These are phyloP conservation scores for Trichoderma virens DNA, from an alignment of 495 filamentous ascomycete genomes.

Conservation along the genomic window DNA sequence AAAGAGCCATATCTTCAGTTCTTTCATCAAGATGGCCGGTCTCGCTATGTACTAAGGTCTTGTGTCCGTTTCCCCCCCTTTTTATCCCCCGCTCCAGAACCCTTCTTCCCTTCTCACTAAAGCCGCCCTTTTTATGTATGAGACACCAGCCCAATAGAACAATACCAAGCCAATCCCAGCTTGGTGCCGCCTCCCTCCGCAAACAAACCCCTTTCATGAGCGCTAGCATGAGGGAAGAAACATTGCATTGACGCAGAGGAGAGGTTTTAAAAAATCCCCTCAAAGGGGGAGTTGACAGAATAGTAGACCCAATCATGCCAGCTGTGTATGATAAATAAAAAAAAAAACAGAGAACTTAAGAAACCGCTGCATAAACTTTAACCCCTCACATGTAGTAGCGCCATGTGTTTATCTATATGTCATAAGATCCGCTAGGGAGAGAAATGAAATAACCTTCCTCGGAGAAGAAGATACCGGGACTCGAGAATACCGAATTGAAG, in stretches of 20 bases:
- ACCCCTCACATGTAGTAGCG: slow-evolving; percentile 6
- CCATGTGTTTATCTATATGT: slow-evolving; percentile 4
- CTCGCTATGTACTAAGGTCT: neutral
- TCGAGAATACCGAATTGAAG: neutral
- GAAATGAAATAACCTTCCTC: neutral
- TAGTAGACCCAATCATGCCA: slow-evolving; percentile 3
- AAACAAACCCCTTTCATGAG: neutral
- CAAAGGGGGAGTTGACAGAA: neutral
- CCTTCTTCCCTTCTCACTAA: neutral
- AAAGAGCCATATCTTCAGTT: neutral
- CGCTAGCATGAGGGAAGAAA: neutral
- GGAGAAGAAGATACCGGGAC: neutral
- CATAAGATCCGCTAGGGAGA: slow-evolving; percentile 5
- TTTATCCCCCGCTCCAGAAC: neutral
- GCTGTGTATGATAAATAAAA: neutral
- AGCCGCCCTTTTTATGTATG: neutral
- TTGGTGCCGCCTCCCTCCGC: neutral
- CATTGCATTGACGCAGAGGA: neutral
- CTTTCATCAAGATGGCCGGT: neutral
- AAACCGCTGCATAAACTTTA: slow-evolving; percentile 4
- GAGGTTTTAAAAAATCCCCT: neutral
- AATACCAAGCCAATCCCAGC: neutral
- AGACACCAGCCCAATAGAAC: neutral
- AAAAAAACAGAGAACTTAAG: neutral
- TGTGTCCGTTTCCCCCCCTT: neutral